phyloP scores from a whole-genome alignment of 257 asterid genomes.

The Catharanthus roseus region DNA sequence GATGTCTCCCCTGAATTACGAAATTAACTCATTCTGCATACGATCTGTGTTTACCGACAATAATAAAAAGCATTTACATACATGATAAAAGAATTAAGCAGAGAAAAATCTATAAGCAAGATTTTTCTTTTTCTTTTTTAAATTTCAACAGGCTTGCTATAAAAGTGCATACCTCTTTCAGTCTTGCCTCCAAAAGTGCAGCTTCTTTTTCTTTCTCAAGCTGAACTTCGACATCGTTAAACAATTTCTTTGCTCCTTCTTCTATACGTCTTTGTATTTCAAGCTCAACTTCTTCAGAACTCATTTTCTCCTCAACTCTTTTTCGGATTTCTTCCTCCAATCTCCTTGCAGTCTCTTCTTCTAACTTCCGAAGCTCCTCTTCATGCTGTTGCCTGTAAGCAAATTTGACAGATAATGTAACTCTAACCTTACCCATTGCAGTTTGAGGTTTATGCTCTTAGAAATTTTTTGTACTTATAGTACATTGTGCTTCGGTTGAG shows the following conservation, averaged over 20 bases:
- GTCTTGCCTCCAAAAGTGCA: conserved; percentile 77
- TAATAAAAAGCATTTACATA: background rate
- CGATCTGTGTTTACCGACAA: background rate
- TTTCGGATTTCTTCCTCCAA: conserved; percentile 80
- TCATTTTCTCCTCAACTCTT: conserved; percentile 71
- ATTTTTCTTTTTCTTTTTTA: too few relatives aligned
- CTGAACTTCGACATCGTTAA: conserved; percentile 66
- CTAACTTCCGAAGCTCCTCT: conserved; percentile 77
- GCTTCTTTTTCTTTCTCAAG: conserved; percentile 79
- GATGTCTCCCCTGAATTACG: background rate
- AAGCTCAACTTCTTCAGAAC: conserved; percentile 61
- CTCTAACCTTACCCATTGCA: background rate
- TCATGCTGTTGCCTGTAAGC: conserved; percentile 57
- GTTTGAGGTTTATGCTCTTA: background rate
- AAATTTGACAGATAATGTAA: conserved; percentile 16
- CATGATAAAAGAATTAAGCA: background rate
- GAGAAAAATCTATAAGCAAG: background rate
- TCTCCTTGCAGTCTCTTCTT: conserved; percentile 88
- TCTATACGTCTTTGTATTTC: conserved; percentile 61
- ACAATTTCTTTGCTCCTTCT: conserved; percentile 62
- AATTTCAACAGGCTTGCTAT: conserved; percentile 1
- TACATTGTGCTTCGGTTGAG: background rate
- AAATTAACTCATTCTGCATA: background rate
- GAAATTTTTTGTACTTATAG: background rate
- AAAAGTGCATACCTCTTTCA: conserved; percentile 64